A percentile compares a stretch with the other conserved stretches of the same genome.
Conservation (phyloP, 2,329 filamentous ascomycete genomes). For the Talaromyces islandicus region DNA sequence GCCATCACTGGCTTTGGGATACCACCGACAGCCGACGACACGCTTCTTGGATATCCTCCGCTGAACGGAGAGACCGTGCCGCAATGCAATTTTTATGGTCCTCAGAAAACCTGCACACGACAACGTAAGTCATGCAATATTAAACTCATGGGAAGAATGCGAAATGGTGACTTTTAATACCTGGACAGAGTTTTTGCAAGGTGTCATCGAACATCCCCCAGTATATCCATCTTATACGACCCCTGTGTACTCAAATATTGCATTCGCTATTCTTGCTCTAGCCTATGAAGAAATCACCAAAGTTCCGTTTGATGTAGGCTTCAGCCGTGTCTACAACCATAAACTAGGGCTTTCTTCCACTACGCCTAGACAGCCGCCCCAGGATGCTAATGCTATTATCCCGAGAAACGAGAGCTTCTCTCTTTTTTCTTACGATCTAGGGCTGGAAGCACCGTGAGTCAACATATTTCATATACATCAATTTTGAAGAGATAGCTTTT, state of each 20-base stretch:
- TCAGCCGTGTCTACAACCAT: not conserved
- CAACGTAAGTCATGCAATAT: not conserved
- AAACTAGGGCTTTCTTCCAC: not conserved
- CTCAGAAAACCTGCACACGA: not conserved
- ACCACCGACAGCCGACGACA: not conserved
- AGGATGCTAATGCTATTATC: not conserved
- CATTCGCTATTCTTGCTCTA: not conserved
- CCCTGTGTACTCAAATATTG: constrained; percentile 2
- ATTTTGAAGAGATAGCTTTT: not conserved
- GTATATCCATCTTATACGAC: not conserved
- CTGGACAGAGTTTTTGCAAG: not conserved
- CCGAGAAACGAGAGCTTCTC: not conserved
- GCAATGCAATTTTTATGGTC: constrained; percentile 2
- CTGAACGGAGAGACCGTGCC: not conserved
- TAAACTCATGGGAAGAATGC: not conserved
- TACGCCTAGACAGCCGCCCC: not conserved
- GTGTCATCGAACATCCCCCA: constrained; percentile 1
- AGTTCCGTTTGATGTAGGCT: not conserved
- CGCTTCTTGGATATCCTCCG: constrained; percentile 1
- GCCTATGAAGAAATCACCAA: constrained; percentile 1
- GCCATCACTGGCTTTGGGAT: not conserved
- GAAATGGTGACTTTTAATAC: not conserved
- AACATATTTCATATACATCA: not conserved
- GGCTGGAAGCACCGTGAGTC: not conserved
- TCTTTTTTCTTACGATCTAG: not conserved